These are phyloP conservation scores for Erythrobasidium yunnanense DNA, from an alignment of 768 basidiomycete genomes.

Conservation along the genomic window DNA sequence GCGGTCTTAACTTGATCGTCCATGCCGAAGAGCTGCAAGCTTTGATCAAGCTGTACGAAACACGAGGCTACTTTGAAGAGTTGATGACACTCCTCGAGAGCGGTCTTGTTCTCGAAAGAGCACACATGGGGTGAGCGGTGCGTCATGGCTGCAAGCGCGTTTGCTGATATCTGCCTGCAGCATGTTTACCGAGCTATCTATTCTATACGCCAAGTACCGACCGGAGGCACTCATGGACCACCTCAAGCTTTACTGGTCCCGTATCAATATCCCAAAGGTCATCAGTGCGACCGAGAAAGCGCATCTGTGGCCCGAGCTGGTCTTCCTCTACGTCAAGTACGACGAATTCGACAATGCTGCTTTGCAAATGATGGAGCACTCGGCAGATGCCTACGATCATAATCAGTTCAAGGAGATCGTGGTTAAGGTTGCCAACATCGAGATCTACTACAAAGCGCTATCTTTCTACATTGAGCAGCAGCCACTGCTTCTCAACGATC, in stretches of 20 bases:
- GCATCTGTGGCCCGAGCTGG: conserved; percentile 95
- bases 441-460: conserved; percentile 94
- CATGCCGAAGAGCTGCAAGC: conserved; percentile 54
- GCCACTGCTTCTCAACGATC: conserved; percentile 81
- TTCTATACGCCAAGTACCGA: conserved; percentile 30
- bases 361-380: conserved; percentile 95
- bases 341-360: conserved; percentile 98
- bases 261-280: conserved; percentile 85
- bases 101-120: conserved; percentile 88
- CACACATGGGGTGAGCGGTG: conserved; percentile 83
- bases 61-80: conserved; percentile 86
- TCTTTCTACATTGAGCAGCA: conserved; percentile 91
- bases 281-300: conserved; percentile 92
- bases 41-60: conserved; percentile 73
- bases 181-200: conserved; percentile 20
- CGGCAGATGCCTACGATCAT: conserved; percentile 98
- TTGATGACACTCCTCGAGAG: conserved; percentile 83
- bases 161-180: background rate
- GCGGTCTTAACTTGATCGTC: conserved; percentile 93
- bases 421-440: conserved; percentile 90
- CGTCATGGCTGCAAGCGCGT: background rate
- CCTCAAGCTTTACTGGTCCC: conserved; percentile 69
- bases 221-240: conserved; percentile 65
- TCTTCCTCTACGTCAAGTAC: conserved; percentile 97
- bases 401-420: conserved; percentile 98